Percentiles rank a stretch among this genome's conserved stretches.
Conservation (phyloP, 257 asterid genomes). For the Primulina huaijiensis region DNA sequence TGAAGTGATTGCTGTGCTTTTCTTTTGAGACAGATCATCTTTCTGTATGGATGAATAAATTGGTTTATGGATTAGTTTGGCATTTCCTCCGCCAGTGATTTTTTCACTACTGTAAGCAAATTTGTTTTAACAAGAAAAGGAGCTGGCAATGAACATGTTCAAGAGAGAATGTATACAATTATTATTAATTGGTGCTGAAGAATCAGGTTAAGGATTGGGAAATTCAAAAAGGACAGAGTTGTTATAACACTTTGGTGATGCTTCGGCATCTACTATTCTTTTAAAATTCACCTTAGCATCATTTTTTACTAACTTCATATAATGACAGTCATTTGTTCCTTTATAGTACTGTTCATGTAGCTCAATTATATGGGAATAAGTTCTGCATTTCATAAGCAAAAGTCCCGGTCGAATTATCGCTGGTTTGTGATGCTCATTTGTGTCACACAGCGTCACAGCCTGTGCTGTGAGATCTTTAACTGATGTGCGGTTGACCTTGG, state of each 20-base stretch:
- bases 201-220: slow-evolving; percentile 2
- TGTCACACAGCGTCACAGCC: neutral
- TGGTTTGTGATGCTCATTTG: neutral
- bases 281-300: neutral
- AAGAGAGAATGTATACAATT: neutral
- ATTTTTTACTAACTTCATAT: too few relatives aligned
- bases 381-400: neutral
- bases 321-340: neutral
- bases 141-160: neutral
- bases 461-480: neutral
- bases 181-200: neutral
- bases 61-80: neutral
- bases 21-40: neutral
- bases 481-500: slow-evolving; percentile 2
- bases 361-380: neutral
- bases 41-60: neutral
- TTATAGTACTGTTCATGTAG: neutral
- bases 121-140: neutral
- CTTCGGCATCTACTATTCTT: too few relatives aligned
- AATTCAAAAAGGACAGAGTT: slow-evolving; percentile 3
- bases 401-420: neutral
- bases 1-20: neutral
- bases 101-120: neutral
- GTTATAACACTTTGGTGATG: neutral
- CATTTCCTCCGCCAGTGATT: neutral